Evolutionary conservation across 768 basidiomycete genomes (phyloP), one percentile per base, ranked within the genome.

Genomic region (Sistotremastrum suecicum): DNA sequence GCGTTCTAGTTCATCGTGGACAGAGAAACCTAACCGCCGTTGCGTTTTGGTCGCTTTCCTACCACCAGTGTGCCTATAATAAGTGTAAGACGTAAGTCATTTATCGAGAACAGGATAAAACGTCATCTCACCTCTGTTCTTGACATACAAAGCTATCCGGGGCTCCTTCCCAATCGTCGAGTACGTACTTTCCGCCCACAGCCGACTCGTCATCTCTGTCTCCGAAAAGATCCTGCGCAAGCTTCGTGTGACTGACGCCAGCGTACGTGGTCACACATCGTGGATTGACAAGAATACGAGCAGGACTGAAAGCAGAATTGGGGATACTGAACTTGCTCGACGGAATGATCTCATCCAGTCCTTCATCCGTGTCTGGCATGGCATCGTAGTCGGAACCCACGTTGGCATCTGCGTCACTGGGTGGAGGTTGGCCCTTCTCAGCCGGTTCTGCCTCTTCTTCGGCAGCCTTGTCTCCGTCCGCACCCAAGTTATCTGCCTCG

Each of bases 101-200:
- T 5, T 42, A 34, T 39, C 41, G 33, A 8, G 7, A 32, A 41
- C 38, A 7, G 40, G 31, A 48, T 41, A 28, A 28, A 45, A 48
- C 31, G 4, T 12, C 37, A 12, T 50, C 75, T 41, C 45, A 84
- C 84, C 72, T 74, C 61, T 89, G 87, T 61, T 99, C 95, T 65
- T 98, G 95, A 57, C 95, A 99, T 5, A 97, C 92, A 63, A 95
- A 99, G 51, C 84, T 89, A 59, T 97, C 92, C 0, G 95, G 95
- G 4, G 95, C 89, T 30, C 88, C 86, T 45, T 89, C 83, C 92
- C 92, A 98, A 58, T 95, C 89, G 40, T 91, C 87, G 44, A 98
- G 61, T 0, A 86, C 72, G 62, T 97, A 94, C 60, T 83, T 89
- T 40, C 72, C 72, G 30, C 68, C 63, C 10, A 65, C 52, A 8